Percentiles rank a stretch among this genome's conserved stretches.
Conservation (phyloP, 1,284 basidiomycete species). For the Flammula alnicola region DNA sequence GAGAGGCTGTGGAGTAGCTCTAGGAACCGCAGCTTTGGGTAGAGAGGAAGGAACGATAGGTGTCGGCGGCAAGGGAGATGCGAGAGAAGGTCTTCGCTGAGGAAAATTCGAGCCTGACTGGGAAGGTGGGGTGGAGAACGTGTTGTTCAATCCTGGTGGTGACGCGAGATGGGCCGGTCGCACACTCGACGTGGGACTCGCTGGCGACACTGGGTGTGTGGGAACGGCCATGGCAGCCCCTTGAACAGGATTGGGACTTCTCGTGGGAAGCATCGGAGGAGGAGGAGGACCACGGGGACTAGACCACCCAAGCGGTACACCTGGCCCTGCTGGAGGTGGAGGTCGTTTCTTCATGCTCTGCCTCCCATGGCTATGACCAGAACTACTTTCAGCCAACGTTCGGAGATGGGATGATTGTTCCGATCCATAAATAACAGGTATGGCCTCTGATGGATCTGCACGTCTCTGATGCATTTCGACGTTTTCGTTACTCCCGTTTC, state of each 20-base stretch:
- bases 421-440: background rate
- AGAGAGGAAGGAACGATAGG: conserved; percentile 20
- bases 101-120: conserved; percentile 1
- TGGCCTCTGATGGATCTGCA: background rate
- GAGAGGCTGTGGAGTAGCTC: conserved; percentile 11
- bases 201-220: background rate
- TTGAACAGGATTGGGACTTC: background rate
- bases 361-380: background rate
- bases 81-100: conserved; percentile 18
- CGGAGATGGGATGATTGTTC: background rate
- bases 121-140: background rate
- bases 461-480: background rate
- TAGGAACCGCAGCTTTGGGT: conserved; percentile 1
- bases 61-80: conserved; percentile 21
- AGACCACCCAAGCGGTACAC: background rate
- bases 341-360: background rate
- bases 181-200: background rate
- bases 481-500: background rate
- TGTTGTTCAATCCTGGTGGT: background rate
- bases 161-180: background rate
- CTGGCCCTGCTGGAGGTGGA: background rate
- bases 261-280: background rate
- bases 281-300: background rate
- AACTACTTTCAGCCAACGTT: background rate
- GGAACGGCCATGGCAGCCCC: background rate